Conservation (phyloP, 2,329 filamentous ascomycete genomes). For the Calonectria pseudoreteaudii region DNA sequence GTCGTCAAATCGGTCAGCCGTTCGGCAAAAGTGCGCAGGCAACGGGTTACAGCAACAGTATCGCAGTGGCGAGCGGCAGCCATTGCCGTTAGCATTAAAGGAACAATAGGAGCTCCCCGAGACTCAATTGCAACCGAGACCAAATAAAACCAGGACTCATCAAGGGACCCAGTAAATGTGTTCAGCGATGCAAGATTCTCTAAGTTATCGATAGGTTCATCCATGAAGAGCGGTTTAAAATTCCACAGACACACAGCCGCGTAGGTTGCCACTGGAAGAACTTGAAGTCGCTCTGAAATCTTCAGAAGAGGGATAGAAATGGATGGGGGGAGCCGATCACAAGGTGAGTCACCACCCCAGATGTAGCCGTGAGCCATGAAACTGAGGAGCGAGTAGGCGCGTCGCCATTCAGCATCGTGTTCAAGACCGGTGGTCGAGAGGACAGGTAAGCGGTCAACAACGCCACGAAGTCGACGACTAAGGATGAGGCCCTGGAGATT, state of each 20-base stretch:
- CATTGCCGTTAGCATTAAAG: constrained; percentile 90
- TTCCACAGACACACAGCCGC: constrained; percentile 96
- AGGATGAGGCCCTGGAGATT: constrained; percentile 91
- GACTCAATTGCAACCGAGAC: constrained; percentile 96
- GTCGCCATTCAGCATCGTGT: constrained; percentile 89
- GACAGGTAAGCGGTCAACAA: constrained; percentile 84
- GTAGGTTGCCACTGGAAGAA: constrained; percentile 94
- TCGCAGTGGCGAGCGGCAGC: constrained; percentile 80
- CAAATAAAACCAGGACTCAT: constrained; percentile 99
- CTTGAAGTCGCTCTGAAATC: constrained; percentile 81
- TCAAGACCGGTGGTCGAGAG: constrained; percentile 85
- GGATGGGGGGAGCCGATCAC: constrained; percentile 81
- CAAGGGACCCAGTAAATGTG: constrained; percentile 93
- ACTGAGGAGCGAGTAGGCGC: constrained; percentile 89
- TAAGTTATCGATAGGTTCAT: constrained; percentile 84
- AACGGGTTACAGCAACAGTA: constrained; percentile 76
- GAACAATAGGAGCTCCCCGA: constrained; percentile 86
- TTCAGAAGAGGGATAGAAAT: constrained; percentile 86
- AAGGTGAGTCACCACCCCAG: constrained; percentile 89
- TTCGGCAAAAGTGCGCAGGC: constrained; percentile 86
- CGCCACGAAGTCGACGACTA: constrained; percentile 82
- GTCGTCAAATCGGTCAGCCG: constrained; percentile 85
- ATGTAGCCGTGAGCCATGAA: constrained; percentile 97
- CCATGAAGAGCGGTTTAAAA: constrained; percentile 89
- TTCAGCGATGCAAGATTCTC: constrained; percentile 89